Conservation (phyloP, 768 basidiomycete species). For the Mycena indigotica region DNA sequence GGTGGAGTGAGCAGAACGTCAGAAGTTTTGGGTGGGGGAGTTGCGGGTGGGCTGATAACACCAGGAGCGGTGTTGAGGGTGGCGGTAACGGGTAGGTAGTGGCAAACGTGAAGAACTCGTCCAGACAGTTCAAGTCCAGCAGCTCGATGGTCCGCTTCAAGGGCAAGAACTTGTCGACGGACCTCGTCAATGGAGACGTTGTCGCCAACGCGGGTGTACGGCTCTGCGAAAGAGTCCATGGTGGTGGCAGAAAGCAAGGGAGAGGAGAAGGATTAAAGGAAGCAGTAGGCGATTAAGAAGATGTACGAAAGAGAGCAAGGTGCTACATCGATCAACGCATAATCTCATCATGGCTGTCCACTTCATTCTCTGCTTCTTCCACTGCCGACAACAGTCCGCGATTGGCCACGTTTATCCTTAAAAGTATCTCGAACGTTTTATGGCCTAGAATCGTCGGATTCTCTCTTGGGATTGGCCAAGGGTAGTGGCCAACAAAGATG, state of each 20-base stretch:
- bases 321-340: neutral
- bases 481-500: too few species aligned
- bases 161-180: slow-evolving; percentile 65
- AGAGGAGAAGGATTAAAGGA: neutral
- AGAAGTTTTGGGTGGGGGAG: slow-evolving; percentile 62
- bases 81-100: slow-evolving; percentile 81
- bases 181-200: slow-evolving; percentile 73
- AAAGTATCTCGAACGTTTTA: too few species aligned
- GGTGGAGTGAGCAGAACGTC: slow-evolving; percentile 47
- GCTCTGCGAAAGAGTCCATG: slow-evolving; percentile 78
- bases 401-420: too few species aligned
- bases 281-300: slow-evolving; percentile 4
- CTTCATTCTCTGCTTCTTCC: neutral
- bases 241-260: neutral
- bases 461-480: too few species aligned
- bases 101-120: slow-evolving; percentile 89
- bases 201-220: slow-evolving; percentile 64
- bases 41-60: slow-evolving; percentile 73
- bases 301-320: neutral
- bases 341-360: neutral
- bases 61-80: slow-evolving; percentile 55
- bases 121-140: slow-evolving; percentile 79
- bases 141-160: slow-evolving; percentile 72
- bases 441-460: too few species aligned
- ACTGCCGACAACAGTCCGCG: neutral